A percentile compares a stretch with the other conserved stretches of the same genome.
Evolutionary conservation across 2,329 filamentous ascomycete genomes (phyloP).

Genomic region (Fusarium miscanthi): DNA sequence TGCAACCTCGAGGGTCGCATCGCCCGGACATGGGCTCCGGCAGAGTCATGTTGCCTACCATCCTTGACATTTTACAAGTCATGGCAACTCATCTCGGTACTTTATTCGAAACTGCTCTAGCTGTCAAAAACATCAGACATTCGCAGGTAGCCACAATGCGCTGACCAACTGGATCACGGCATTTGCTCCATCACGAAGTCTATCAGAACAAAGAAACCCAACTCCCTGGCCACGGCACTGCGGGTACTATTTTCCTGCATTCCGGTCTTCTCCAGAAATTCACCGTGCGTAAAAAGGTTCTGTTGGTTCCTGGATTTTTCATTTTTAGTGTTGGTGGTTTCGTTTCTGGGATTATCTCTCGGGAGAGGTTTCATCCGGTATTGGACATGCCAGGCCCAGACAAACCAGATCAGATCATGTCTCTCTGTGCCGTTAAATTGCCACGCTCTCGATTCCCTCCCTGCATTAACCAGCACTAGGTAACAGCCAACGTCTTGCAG

Average conservation of each 20-base stretch:
- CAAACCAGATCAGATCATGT: slow-evolving; percentile 25
- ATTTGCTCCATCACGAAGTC: slow-evolving; percentile 12
- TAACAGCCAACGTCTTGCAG: neutral
- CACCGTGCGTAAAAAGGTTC: slow-evolving; percentile 1
- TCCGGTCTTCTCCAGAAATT: neutral
- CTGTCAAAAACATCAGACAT: slow-evolving; percentile 2
- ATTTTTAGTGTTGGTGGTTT: neutral
- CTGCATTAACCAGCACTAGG: slow-evolving; percentile 1
- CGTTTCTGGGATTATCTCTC: slow-evolving; percentile 3
- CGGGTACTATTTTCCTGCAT: slow-evolving; percentile 8
- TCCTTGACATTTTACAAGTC: slow-evolving; percentile 5
- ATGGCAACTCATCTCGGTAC: slow-evolving; percentile 6
- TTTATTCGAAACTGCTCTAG: neutral
- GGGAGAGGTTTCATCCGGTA: slow-evolving; percentile 4
- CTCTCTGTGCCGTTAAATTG: slow-evolving; percentile 15
- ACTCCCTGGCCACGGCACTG: slow-evolving; percentile 35
- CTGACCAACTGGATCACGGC: slow-evolving; percentile 3
- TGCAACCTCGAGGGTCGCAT: slow-evolving; percentile 21
- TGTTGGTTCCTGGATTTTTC: slow-evolving; percentile 19
- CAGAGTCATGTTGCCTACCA: slow-evolving; percentile 19
- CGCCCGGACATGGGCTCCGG: slow-evolving; percentile 13
- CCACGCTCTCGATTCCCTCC: slow-evolving; percentile 15
- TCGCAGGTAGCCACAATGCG: slow-evolving; percentile 15
- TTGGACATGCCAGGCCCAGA: neutral
- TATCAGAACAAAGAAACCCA: slow-evolving; percentile 27